A percentile compares a stretch with the other conserved stretches of the same genome.
Evolutionary conservation across 2,329 filamentous ascomycete genomes (phyloP).

Genomic region (Xylaria sp.): DNA sequence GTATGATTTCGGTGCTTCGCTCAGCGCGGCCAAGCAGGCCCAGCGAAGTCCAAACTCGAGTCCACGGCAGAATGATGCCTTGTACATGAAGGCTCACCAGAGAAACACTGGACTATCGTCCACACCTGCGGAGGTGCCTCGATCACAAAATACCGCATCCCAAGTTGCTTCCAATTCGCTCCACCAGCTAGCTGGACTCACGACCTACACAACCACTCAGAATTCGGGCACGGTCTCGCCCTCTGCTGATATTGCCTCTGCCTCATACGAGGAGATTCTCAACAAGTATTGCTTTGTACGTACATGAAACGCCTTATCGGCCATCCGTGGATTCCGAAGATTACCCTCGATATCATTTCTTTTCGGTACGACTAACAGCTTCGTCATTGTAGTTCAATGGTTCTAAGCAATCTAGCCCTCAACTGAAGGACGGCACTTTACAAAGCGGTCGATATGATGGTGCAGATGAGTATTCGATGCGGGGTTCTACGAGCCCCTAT

Average conservation of each 20-base stretch:
- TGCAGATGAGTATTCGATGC: slow-evolving; percentile 50
- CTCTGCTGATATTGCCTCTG: slow-evolving; percentile 73
- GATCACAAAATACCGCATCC: slow-evolving; percentile 14
- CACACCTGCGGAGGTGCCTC: slow-evolving; percentile 32
- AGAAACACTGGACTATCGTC: slow-evolving; percentile 48
- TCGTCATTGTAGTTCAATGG: slow-evolving; percentile 63
- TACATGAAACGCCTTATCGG: slow-evolving; percentile 57
- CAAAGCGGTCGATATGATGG: slow-evolving; percentile 57
- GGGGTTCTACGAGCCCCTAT: slow-evolving; percentile 51
- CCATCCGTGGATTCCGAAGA: slow-evolving; percentile 36
- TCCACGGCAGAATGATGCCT: slow-evolving; percentile 57
- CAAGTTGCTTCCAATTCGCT: slow-evolving; percentile 19
- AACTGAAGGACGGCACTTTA: slow-evolving; percentile 60
- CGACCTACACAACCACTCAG: slow-evolving; percentile 24
- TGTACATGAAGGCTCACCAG: slow-evolving; percentile 66
- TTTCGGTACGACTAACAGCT: slow-evolving; percentile 42
- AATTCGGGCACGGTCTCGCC: slow-evolving; percentile 61
- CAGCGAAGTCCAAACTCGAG: slow-evolving; percentile 69
- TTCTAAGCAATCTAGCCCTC: slow-evolving; percentile 65
- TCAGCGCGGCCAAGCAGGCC: slow-evolving; percentile 81
- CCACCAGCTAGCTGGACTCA: slow-evolving; percentile 28
- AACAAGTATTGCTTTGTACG: slow-evolving; percentile 99
- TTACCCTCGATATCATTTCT: slow-evolving; percentile 24
- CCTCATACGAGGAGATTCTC: slow-evolving; percentile 95
- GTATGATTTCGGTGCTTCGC: slow-evolving; percentile 95